Conservation (phyloP, 345 rosid species). For the Bruguiera sexangula region DNA sequence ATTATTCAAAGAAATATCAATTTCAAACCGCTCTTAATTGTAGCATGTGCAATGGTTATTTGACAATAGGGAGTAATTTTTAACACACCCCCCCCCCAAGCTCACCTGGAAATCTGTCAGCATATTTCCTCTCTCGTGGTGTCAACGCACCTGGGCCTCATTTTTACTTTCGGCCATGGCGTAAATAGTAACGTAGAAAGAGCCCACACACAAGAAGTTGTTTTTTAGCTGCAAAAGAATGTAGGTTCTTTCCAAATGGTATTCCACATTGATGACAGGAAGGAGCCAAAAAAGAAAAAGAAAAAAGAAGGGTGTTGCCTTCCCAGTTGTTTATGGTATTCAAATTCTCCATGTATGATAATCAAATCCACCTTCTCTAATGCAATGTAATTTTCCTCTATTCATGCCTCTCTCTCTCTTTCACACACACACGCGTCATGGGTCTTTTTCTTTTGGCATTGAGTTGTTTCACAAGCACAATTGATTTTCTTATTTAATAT, state of each 20-base stretch:
- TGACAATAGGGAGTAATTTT: slow-evolving; percentile 11
- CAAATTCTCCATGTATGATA: background rate
- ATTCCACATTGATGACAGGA: background rate
- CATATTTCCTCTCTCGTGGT: background rate
- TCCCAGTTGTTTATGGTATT: background rate
- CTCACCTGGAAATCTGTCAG: background rate
- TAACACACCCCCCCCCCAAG: no score
- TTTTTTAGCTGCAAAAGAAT: slow-evolving; percentile 4
- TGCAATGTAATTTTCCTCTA: no score
- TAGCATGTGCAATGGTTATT: slow-evolving; percentile 21
- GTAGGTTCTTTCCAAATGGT: background rate
- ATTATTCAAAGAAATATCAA: background rate
- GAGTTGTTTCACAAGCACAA: no score
- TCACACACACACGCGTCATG: no score
- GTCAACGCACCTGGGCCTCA: background rate
- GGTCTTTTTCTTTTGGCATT: no score
- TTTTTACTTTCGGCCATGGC: background rate
- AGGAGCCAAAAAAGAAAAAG: background rate
- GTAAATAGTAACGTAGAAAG: background rate
- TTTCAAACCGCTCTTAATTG: background rate
- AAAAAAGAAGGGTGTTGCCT: background rate
- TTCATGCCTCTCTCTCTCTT: no score
- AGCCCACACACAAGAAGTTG: slow-evolving; percentile 16
- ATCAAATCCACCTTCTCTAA: no score
- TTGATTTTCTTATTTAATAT: no score